phyloP scores from a whole-genome alignment of 345 rosid genomes.

The Hibiscus syriacus region DNA sequence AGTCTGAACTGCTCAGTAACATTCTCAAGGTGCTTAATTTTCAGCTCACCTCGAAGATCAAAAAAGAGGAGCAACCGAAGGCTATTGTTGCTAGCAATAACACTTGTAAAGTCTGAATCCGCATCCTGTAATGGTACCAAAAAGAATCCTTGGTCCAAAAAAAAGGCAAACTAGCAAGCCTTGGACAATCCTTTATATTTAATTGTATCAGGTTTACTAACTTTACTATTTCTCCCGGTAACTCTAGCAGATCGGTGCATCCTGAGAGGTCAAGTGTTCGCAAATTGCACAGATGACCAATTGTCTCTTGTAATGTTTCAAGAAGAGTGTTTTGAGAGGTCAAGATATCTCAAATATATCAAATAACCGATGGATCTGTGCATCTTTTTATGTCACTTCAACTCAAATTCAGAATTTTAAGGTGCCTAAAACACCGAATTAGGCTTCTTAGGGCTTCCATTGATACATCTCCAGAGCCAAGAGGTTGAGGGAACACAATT shows the following conservation, averaged over 20 bases:
- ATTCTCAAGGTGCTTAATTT: not conserved
- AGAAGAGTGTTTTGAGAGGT: conserved; percentile 4
- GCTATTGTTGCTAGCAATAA: not conserved
- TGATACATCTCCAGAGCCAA: not conserved
- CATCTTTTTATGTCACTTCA: not conserved
- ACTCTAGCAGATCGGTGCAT: not conserved
- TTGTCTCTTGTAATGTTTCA: conserved; percentile 6
- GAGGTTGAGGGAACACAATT: not conserved
- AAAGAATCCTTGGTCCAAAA: too few species aligned
- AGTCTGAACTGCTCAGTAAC: not conserved
- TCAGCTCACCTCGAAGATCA: conserved; percentile 1
- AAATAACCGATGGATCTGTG: conserved; percentile 12
- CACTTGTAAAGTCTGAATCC: conserved; percentile 7
- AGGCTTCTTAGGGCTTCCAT: not conserved
- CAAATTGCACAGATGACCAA: conserved; percentile 14
- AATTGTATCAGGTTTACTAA: not conserved
- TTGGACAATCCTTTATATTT: not conserved
- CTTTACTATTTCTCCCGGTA: not conserved
- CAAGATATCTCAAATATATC: conserved; percentile 19
- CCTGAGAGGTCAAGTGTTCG: conserved; percentile 5
- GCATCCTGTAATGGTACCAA: not conserved
- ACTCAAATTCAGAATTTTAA: conserved; percentile 4
- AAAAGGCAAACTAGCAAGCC: not conserved
- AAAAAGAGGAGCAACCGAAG: rapidly evolving
- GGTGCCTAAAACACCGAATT: not conserved